Conservation (phyloP, 345 rosid genomes). For the Euphorbia tirucalli region DNA sequence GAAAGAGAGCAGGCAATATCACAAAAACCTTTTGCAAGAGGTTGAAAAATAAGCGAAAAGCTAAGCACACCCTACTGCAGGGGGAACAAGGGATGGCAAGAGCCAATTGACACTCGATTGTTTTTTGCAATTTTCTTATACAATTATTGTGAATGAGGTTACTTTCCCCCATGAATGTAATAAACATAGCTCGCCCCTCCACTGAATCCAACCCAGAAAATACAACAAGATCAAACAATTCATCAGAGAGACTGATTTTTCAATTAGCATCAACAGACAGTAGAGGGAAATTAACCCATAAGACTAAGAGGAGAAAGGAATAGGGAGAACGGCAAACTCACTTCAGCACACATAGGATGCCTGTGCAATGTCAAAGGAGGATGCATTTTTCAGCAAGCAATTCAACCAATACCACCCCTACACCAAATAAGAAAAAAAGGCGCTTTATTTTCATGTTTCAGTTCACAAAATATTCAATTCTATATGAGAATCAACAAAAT, state of each 20-base stretch:
- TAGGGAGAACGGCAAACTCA: conserved; percentile 30
- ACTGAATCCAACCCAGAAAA: neutral
- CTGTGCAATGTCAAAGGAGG: conserved; percentile 88
- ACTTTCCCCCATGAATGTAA: neutral
- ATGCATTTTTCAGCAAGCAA: conserved; percentile 53
- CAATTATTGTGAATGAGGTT: neutral
- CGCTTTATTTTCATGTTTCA: neutral
- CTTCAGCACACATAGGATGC: conserved; percentile 92
- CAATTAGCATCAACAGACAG: neutral
- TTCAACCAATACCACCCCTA: neutral
- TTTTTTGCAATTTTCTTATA: neutral
- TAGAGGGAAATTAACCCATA: neutral
- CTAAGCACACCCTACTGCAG: neutral
- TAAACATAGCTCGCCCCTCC: neutral
- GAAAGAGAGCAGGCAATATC: neutral
- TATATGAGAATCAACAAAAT: neutral
- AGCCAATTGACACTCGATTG: neutral
- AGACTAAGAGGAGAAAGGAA: neutral
- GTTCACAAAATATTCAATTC: neutral
- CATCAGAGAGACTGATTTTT: neutral
- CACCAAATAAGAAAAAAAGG: neutral
- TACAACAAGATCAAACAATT: neutral
- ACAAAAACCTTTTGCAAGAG: conserved; percentile 2
- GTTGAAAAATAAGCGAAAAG: neutral
- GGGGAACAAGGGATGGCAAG: neutral